Evolutionary conservation across 768 basidiomycete genomes (phyloP), one percentile per base, ranked within the genome.

Genomic region (Suillus americanus): DNA sequence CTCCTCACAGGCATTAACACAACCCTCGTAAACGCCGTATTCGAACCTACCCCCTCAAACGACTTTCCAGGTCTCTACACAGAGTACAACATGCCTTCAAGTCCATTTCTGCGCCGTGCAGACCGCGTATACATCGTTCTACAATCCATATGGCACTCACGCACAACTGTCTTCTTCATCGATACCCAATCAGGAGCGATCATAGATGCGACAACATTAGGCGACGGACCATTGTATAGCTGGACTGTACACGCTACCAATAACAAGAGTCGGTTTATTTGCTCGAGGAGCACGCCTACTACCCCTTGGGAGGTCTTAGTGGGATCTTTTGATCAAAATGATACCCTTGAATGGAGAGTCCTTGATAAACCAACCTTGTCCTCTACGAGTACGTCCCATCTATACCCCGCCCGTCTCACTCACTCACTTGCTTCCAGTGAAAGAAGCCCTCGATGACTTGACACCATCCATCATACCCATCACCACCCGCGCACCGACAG

Each of bases 61-160:
- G 70, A 71, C 43, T 91, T 90, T 72, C 90, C 89, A 0, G 90
- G 90, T 0, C 74, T 92, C 1, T 91, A 86, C 66, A 79, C 84
- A 4, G 78, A 83, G 20, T 79, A 76, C 64, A 82, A 80, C 66
- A 74, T 90, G 23, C 74, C 81, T 0, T 37, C 76, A 0, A 72
- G 71, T 2, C 81, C 85, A 0, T 83, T 83, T 67, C 64, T 85
- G 18, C 53, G 63, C 4, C 59, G 72, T 13, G 37, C 55, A 16
- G 62, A 55, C 3, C 70, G 40, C 14, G 61, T 75, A 1, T 71
- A 73, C 23, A 62, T 89, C 16, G 73, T 84, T 20, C 70, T 81
- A 2, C 77, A 81, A 18, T 86, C 87, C 0, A 72, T 78, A n/a
- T 88, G 85, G 85, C 81, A 83, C 0, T 86, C 86, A 1, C 79